phyloP scores from a whole-genome alignment of 83 land plant species.

The Diphasiastrum complanatum region DNA sequence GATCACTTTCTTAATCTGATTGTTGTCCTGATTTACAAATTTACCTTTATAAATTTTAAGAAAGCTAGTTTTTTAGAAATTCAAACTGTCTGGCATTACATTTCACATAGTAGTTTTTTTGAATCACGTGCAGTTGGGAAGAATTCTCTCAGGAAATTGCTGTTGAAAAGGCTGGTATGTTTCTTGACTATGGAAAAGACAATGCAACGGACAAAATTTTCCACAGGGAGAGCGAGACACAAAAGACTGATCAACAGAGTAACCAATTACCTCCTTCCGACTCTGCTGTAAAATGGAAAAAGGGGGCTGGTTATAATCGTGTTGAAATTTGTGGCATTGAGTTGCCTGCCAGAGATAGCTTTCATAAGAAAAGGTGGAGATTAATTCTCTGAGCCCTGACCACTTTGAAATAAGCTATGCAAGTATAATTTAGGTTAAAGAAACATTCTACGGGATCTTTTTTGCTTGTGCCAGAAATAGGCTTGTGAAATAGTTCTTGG shows the following conservation, averaged over 20 bases:
- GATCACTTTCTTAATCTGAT: no score
- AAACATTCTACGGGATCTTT: background rate
- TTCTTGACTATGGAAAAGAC: no score
- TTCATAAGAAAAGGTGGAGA: background rate
- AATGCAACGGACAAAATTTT: no score
- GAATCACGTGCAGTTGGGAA: conserved; percentile 63
- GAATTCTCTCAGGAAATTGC: conserved; percentile 61
- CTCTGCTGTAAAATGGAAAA: conserved; percentile 9
- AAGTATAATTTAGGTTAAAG: no score
- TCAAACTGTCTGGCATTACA: no score
- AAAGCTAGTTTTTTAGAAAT: no score
- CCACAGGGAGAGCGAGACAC: no score
- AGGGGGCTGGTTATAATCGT: conserved; percentile 8
- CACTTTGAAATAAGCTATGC: no score
- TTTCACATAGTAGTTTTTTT: no score
- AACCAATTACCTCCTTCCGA: background rate
- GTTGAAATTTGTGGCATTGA: conserved; percentile 43
- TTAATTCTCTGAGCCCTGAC: no score
- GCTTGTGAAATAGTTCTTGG: no score
- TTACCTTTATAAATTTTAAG: background rate
- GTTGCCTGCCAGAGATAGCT: conserved; percentile 30
- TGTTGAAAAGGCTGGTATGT: conserved; percentile 77
- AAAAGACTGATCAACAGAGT: background rate
- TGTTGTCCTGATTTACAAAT: background rate
- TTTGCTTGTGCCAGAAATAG: background rate